Conservation (phyloP, 2,329 filamentous ascomycete species). For the Pestalotiopsis sp. region DNA sequence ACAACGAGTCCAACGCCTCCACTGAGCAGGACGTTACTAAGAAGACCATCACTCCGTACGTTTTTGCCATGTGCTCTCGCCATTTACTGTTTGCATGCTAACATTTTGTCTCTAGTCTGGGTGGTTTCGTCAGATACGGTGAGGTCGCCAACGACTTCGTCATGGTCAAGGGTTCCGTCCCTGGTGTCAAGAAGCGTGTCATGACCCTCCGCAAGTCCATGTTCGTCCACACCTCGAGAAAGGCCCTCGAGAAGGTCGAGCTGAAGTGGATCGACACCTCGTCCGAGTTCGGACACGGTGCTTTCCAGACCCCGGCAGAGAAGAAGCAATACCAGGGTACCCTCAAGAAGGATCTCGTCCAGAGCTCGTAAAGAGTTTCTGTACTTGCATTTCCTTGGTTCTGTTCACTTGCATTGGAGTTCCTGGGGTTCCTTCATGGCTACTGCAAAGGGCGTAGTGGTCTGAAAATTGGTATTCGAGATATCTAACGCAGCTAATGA, state of each 20-base stretch:
- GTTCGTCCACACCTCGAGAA: constrained; percentile 94
- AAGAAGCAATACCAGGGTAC: constrained; percentile 98
- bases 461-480: constrained; percentile 35
- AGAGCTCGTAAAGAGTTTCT: constrained; percentile 43
- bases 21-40: constrained; percentile 97
- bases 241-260: constrained; percentile 97
- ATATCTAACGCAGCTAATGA: constrained; percentile 32
- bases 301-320: constrained; percentile 97
- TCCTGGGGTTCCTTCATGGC: constrained; percentile 44
- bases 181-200: constrained; percentile 99
- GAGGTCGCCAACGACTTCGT: constrained; percentile 99
- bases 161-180: constrained; percentile 96
- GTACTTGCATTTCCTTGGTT: constrained; percentile 49
- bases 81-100: not conserved
- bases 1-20: constrained; percentile 87
- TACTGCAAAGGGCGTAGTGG: constrained; percentile 34
- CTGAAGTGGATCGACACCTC: constrained; percentile 99
- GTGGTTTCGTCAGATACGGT: constrained; percentile 99
- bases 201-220: constrained; percentile 99
- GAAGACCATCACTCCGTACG: constrained; percentile 99
- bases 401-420: constrained; percentile 58
- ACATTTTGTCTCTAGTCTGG: constrained; percentile 64
- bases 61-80: constrained; percentile 34
- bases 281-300: constrained; percentile 99
- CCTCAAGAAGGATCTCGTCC: constrained; percentile 93